Base-by-base conservation (phyloP, 768 basidiomycete genomes). In the Trametes cinnabarina region DNA sequence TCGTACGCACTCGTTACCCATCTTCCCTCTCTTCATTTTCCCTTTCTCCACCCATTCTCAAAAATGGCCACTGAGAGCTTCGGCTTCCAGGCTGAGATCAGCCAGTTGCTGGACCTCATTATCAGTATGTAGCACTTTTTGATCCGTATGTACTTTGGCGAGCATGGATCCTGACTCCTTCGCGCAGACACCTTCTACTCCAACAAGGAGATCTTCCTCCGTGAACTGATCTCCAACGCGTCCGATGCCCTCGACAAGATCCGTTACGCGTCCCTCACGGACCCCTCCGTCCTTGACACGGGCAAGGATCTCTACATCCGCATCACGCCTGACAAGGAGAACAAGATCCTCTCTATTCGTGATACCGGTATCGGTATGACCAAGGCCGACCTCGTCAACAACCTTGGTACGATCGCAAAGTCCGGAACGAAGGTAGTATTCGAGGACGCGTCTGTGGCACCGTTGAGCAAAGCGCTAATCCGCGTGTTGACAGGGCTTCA, bases 151-250 rank as follows among this genome's bases (percentile, higher is more conserved):
- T 39, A 20, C 15, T 35, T 35, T 22, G 30, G n/a, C 34, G 39
- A 32, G 37, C 47, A 56, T 60, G 47, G 47, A 22, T 34, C 22
- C 64, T 67, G 12, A 68, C 64, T 10, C 26, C 40, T 49, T 14
- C 44, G 47, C 10, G n/a, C 64, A 92, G 91, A 98, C 83, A 98
- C 96, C 63, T 98, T 98, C 87, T 99, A 98, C 87, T 97, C 94
- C 62, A 98, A 99, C 88, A 99, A 99, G 83, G 96, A 98, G 79
- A 98, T 99, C 76, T 98, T 98, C 86, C 88, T 99, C 67, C 92
- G 97, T 73, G 97, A 98, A 78, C 63, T 98, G 66, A 98, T 96
- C 77, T 98, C 96, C 64, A 98, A 98, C 79, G 79, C 81, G 64
- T 98, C 97, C 59, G 97, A 98, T 85, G 97, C 97, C 48, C 86